These are phyloP conservation scores for Chlorella variabilis DNA, from an alignment of 163 green algal species.

Conservation along the genomic window DNA sequence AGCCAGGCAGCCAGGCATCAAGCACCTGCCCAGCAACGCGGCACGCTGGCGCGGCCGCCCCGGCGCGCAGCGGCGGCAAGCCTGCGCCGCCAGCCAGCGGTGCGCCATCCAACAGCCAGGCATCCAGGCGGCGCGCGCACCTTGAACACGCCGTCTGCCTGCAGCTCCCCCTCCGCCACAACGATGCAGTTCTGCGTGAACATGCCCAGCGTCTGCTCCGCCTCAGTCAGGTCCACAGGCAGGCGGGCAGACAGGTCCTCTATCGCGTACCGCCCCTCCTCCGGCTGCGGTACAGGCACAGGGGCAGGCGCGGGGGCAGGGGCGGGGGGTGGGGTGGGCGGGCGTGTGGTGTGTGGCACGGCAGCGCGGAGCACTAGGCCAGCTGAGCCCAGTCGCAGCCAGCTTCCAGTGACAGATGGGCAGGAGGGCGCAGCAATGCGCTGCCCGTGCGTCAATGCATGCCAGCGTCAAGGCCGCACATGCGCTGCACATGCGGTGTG, in stretches of 20 bases:
- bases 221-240: conserved; percentile 78
- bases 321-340: neutral
- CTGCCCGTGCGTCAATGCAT: no score
- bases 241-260: conserved; percentile 86
- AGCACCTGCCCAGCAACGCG: neutral
- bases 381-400: no score
- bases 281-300: conserved; percentile 8
- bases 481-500: no score
- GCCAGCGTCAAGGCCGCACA: no score
- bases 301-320: neutral
- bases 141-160: conserved; percentile 79
- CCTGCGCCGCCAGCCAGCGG: no score
- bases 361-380: no score
- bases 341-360: no score
- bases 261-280: conserved; percentile 83
- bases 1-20: neutral
- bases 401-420: no score
- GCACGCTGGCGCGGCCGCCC: no score
- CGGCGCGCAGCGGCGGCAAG: no score
- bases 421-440: no score
- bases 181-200: conserved; percentile 95
- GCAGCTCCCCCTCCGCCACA: conserved; percentile 84
- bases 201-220: conserved; percentile 65
- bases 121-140: conserved; percentile 34
- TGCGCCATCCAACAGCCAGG: neutral